Base-by-base conservation (phyloP, 2,329 filamentous ascomycete species). In the Neospermospora avenae region DNA sequence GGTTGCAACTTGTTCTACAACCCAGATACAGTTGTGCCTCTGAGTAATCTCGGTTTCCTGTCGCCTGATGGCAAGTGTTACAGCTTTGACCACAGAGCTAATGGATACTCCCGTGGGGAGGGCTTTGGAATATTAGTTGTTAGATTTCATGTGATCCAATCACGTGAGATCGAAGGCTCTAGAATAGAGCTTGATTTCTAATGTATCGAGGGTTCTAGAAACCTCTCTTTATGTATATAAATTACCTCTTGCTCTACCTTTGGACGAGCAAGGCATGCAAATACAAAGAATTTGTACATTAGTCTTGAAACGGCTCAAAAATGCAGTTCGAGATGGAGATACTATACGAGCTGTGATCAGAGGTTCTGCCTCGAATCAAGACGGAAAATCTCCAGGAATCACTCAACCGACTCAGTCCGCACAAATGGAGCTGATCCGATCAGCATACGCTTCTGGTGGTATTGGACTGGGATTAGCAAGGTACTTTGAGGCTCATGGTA, bases 61-160 rank as follows among this genome's bases (percentile, higher is more conserved):
- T 55, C 51, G n/a, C 51, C 57, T 5, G 57, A 59, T 16, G 57
- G 57, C 28, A 59, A 44, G 42, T 59, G 51, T 20, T 55, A 49
- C n/a, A 31, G 42, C n/a, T 59, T 59, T n/a, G 57, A 59, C 51
- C 42, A 49, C 13, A 18, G 51, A 4, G 55, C 65, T 6, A 65
- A 66, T 45, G 80, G 80, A 1, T 81, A 81, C 58, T 75, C 70
- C 0, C 73, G 78, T 18, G 79, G 78, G 1, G 80, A 82, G 64
- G 80, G 63, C 20, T 35, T 52, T 46, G 64, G 78, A n/a, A n/a
- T n/a, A n/a, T n/a, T n/a, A n/a, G n/a, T n/a, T n/a, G n/a, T n/a
- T n/a, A n/a, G n/a, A n/a, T n/a, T n/a, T n/a, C n/a, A n/a, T n/a
- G n/a, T n/a, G n/a, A n/a, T n/a, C n/a, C n/a, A n/a, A n/a, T n/a